Percentiles rank a stretch among this genome's conserved stretches.
Conservation (phyloP, 73 alveolate genomes). For the Tetrahymena borealis region DNA sequence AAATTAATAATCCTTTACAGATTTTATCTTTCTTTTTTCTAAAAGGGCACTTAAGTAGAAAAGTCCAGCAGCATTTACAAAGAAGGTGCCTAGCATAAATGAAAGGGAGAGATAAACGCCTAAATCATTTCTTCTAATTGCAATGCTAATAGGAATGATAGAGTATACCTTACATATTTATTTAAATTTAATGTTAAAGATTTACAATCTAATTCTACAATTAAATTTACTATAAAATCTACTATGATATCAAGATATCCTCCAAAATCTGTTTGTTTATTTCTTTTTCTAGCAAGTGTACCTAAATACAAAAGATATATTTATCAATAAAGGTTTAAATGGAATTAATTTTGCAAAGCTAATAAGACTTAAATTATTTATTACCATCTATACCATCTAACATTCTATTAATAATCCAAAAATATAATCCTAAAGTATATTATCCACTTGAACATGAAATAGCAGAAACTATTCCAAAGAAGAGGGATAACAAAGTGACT, state of each 20-base stretch:
- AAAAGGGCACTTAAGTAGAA: slow-evolving; percentile 48
- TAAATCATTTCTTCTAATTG: slow-evolving; percentile 9
- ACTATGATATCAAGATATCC: slow-evolving; percentile 61
- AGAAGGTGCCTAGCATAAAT: slow-evolving; percentile 39
- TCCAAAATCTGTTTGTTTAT: slow-evolving; percentile 53
- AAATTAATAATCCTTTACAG: no score
- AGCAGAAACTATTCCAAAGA: slow-evolving; percentile 28
- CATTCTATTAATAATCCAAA: slow-evolving; percentile 44
- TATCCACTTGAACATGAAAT: not conserved
- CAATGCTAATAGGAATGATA: slow-evolving; percentile 48
- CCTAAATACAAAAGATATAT: slow-evolving; percentile 13
- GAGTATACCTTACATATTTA: slow-evolving; percentile 51
- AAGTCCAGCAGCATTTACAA: slow-evolving; percentile 54
- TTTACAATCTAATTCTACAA: not conserved
- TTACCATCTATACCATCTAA: slow-evolving; percentile 53
- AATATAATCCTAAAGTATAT: slow-evolving; percentile 11
- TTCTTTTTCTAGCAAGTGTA: slow-evolving; percentile 60
- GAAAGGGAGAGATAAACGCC: slow-evolving; percentile 22
- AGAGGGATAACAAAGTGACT: slow-evolving; percentile 29
- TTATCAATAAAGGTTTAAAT: not conserved
- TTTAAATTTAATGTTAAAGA: not conserved
- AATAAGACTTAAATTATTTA: not conserved
- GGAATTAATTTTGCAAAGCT: not conserved
- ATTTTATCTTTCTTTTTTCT: slow-evolving; percentile 42
- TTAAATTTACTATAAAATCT: slow-evolving; percentile 42